Percentiles rank a stretch among this genome's conserved stretches.
phyloP scores from a whole-genome alignment of 2,329 filamentous ascomycete genomes.

The Hypocrella siamensis region DNA sequence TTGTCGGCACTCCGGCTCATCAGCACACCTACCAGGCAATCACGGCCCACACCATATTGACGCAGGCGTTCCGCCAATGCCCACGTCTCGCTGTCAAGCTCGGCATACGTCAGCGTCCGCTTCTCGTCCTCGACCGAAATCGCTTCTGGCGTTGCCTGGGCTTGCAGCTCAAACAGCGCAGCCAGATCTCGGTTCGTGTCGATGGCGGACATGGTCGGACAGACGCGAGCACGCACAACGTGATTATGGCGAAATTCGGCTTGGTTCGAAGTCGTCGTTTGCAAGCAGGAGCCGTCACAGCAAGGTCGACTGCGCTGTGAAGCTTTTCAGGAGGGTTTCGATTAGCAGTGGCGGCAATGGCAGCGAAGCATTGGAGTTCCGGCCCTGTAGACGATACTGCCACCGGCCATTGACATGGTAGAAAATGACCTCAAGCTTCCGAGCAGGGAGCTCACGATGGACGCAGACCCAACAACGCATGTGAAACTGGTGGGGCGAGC shows the following conservation, averaged over 20 bases:
- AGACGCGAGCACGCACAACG: neutral
- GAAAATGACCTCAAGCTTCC: too few species aligned
- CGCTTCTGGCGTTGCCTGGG: slow-evolving; percentile 49
- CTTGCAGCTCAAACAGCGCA: slow-evolving; percentile 56
- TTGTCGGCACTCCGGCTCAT: slow-evolving; percentile 64
- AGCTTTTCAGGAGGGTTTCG: too few species aligned
- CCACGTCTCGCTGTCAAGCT: slow-evolving; percentile 53
- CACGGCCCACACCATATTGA: slow-evolving; percentile 52
- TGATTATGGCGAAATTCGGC: neutral
- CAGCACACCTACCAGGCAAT: slow-evolving; percentile 60
- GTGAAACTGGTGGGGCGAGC: neutral
- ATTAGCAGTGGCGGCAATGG: too few species aligned
- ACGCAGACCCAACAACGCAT: too few species aligned
- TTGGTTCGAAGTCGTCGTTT: neutral
- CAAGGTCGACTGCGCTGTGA: too few species aligned
- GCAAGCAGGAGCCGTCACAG: too few species aligned
- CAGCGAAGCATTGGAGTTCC: too few species aligned
- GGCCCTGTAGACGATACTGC: too few species aligned
- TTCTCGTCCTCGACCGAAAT: slow-evolving; percentile 58
- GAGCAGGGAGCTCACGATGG: too few species aligned
- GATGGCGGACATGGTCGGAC: slow-evolving; percentile 41
- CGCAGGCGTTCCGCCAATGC: slow-evolving; percentile 50
- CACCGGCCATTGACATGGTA: too few species aligned
- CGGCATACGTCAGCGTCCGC: slow-evolving; percentile 51
- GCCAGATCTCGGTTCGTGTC: slow-evolving; percentile 59